Base-by-base conservation (phyloP, 805 yeast species). In the Zygosaccharomyces lentus region DNA sequence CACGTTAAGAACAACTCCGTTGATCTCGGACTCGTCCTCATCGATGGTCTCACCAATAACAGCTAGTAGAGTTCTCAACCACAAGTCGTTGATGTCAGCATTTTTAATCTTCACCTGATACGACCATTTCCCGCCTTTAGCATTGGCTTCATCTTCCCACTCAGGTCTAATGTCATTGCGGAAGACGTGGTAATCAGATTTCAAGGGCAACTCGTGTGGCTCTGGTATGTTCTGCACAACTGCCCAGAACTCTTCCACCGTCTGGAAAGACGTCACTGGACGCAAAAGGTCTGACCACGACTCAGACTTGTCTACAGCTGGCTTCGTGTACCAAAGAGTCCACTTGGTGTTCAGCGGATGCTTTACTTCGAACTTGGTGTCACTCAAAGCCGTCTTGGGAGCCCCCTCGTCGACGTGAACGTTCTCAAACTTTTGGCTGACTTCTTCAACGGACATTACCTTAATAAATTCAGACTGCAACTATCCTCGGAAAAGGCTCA, bases 161-260 rank as follows among this genome's bases (percentile, higher is more conserved):
- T 93, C 98, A 46, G 99, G 99, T 69, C 87, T 84, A 61, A 93
- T 81, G 48, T 89, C 96, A 65, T 84, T 86, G 72, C 91, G 85
- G 76, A 93, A 93, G 62, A 91, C 80, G 67, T 93, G 96, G 72
- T 91, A 91, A 71, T 93, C 98, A 9, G 96, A 86, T 69, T 83
- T 87, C 61, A 84, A 64, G 58, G 98, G 98, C 65, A 93, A 77
- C 65, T 89, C 96, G 52, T 81, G 80, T 42, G 96, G 96, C 59
- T 81, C 81, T 56, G 98, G 98, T 58, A 93, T 83, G 35, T 95
- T 85, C 70, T 93, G 90, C 75, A 81, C 86, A 55, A 91, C 84
- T 21, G 98, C 99, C 99, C 99, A 93, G 74, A 93, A 93, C 69
- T 91, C 97, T 74, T 93, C 99, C 43, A 93, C 98, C n/a, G 96